Percentiles rank a stretch among this genome's conserved stretches.
These are phyloP conservation scores for Meripilus lineatus DNA, from an alignment of 1,284 basidiomycete genomes.

Conservation along the genomic window DNA sequence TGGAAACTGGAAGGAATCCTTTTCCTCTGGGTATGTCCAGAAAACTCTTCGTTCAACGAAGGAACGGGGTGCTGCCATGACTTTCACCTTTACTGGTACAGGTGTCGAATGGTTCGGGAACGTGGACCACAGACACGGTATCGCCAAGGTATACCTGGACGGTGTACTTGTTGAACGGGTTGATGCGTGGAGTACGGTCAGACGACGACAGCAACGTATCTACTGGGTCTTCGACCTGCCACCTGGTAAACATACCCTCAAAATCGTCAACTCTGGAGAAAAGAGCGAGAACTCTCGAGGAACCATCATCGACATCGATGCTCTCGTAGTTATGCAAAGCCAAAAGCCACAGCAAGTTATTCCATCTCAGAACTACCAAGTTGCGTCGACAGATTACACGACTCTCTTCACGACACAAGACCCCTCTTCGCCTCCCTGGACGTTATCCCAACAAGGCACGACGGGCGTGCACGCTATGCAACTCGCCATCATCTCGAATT, in stretches of 20 bases:
- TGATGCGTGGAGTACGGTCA: constrained; percentile 39
- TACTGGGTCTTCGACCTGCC: constrained; percentile 57
- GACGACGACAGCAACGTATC: constrained; percentile 53
- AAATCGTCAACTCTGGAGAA: constrained; percentile 52
- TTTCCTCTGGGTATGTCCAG: constrained; percentile 44
- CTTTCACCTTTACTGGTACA: constrained; percentile 60
- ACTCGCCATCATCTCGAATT: constrained; percentile 61
- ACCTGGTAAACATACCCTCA: constrained; percentile 53
- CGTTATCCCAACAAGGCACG: constrained; percentile 50
- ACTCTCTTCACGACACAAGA: not conserved
- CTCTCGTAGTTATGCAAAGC: constrained; percentile 53
- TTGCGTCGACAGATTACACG: constrained; percentile 9
- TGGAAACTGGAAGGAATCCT: constrained; percentile 52
- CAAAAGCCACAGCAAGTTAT: not conserved
- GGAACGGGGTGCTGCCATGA: constrained; percentile 44
- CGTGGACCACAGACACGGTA: constrained; percentile 47
- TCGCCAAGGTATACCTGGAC: constrained; percentile 55
- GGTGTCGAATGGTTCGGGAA: constrained; percentile 77
- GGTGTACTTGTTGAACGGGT: constrained; percentile 40
- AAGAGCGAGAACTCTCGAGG: constrained; percentile 31
- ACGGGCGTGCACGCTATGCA: constrained; percentile 86
- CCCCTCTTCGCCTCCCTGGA: constrained; percentile 35
- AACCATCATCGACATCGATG: constrained; percentile 52
- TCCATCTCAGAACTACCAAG: constrained; percentile 13
- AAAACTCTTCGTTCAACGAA: constrained; percentile 49